Base-by-base conservation (phyloP, 2,329 filamentous ascomycete species). In the Penicillium polonicum region DNA sequence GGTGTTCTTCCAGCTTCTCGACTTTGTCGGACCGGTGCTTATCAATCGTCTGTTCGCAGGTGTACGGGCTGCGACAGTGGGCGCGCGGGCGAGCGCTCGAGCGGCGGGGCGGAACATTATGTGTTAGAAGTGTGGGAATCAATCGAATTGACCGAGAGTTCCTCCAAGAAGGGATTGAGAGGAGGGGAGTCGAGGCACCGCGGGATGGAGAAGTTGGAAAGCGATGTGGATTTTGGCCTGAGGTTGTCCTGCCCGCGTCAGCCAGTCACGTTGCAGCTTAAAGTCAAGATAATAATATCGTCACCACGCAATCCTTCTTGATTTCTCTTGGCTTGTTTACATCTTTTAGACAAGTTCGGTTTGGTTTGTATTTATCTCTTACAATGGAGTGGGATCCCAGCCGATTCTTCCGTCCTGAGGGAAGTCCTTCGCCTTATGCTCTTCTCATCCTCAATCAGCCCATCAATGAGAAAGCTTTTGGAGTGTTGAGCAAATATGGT, bases 1-100 rank as follows among this genome's bases (percentile, higher is more conserved):
- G 51, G 86, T 82, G 74, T 86, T 88, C 83, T 92, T 96, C 90
- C 91, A 96, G 72, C 87, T 89, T 73, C 91, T 81, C 68, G 85
- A 85, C 78, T 86, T 90, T 70, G 88, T 79, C 52, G 72, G 67
- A 59, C 67, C 79, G 65, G 82, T 84, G 78, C 80, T 87, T 68
- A 86, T 76, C 70, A 81, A 83, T 75, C 83, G 78, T 64, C 63
- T 69, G 66, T 55, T 68, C 45, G 64, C 70, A 58, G 71, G 68
- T 60, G 62, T 64, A 66, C 68, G 70, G 61, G 59, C 64, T 61
- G 68, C 65, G 62, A 69, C 65, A 56, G 58, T 57, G 48, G 72
- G 70, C 48, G 72, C 68, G 65, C 79, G 77, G 57, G 78, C 73
- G 48, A 78, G 59, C 60, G 72, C 70, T 69, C 82, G 76, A 49